Evolutionary conservation across 1,284 basidiomycete genomes (phyloP).

Genomic region (Cryptococcus sp.): DNA sequence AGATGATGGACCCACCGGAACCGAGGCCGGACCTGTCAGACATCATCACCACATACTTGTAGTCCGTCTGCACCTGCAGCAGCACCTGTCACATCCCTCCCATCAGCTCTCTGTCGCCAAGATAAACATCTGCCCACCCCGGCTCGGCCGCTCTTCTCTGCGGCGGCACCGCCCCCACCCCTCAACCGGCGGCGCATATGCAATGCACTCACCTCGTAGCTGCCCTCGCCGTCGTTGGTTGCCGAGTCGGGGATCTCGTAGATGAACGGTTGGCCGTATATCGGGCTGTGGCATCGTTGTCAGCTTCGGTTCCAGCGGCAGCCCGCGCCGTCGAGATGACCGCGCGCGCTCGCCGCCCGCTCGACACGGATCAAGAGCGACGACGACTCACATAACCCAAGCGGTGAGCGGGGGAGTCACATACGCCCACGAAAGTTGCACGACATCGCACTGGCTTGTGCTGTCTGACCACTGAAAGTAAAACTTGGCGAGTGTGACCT

Average conservation of each 20-base stretch:
- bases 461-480: conserved; percentile 29
- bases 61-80: not conserved
- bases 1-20: conserved; percentile 16
- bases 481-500: conserved; percentile 10
- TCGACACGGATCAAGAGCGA: not conserved
- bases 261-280: conserved; percentile 28
- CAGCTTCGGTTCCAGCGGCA: not conserved
- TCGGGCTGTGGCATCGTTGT: conserved; percentile 17
- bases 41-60: conserved; percentile 31
- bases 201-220: conserved; percentile 7
- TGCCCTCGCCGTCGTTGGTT: conserved; percentile 15
- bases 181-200: not conserved
- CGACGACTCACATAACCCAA: conserved; percentile 27
- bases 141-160: too few relatives aligned
- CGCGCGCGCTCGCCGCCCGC: not conserved
- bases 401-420: conserved; percentile 27
- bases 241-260: conserved; percentile 29
- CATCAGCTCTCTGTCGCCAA: not conserved
- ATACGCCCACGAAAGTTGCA: conserved; percentile 25
- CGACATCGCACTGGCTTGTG: conserved; percentile 27
- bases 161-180: too few relatives aligned
- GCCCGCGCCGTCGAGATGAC: too few relatives aligned
- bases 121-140: not conserved
- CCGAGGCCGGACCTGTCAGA: conserved; percentile 26
- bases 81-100: not conserved